These are phyloP conservation scores for Fraxinus pennsylvanica DNA, from an alignment of 257 asterid species.

Conservation along the genomic window DNA sequence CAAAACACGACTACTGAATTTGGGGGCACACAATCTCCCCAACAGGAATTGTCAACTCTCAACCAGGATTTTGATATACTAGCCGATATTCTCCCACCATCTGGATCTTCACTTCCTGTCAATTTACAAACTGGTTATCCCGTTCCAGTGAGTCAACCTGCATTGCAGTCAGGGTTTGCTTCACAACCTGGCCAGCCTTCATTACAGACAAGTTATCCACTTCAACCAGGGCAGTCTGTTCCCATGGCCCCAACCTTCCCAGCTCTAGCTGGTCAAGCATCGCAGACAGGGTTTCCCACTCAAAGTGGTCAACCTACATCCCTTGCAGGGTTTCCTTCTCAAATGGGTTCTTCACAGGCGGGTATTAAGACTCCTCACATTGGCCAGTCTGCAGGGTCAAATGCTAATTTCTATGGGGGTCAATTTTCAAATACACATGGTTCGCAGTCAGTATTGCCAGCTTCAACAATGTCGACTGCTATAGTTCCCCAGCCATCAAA, in stretches of 20 bases:
- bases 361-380: slow-evolving; percentile 25
- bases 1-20: slow-evolving; percentile 43
- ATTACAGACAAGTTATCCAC: slow-evolving; percentile 37
- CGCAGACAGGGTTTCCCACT: slow-evolving; percentile 47
- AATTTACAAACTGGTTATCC: slow-evolving; percentile 41
- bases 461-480: slow-evolving; percentile 50
- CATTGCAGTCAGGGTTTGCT: slow-evolving; percentile 38
- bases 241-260: slow-evolving; percentile 26
- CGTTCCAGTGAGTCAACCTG: slow-evolving; percentile 38
- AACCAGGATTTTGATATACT: slow-evolving; percentile 55
- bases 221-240: slow-evolving; percentile 39
- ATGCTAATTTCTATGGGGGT: slow-evolving; percentile 52
- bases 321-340: slow-evolving; percentile 42
- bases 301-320: slow-evolving; percentile 49
- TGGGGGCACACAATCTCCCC: slow-evolving; percentile 46
- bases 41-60: slow-evolving; percentile 48
- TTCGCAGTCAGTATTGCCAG: slow-evolving; percentile 23
- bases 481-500: slow-evolving; percentile 55
- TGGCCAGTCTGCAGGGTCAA: slow-evolving; percentile 39
- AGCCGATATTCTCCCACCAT: slow-evolving; percentile 96
- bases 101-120: slow-evolving; percentile 47
- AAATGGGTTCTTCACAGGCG: slow-evolving; percentile 37
- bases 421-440: not conserved
- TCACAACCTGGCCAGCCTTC: slow-evolving; percentile 43
- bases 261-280: slow-evolving; percentile 44